A percentile compares a stretch with the other conserved stretches of the same genome.
Conservation (phyloP, 225 moss, liverwort and hornwort species). For the Bryum argenteum region DNA sequence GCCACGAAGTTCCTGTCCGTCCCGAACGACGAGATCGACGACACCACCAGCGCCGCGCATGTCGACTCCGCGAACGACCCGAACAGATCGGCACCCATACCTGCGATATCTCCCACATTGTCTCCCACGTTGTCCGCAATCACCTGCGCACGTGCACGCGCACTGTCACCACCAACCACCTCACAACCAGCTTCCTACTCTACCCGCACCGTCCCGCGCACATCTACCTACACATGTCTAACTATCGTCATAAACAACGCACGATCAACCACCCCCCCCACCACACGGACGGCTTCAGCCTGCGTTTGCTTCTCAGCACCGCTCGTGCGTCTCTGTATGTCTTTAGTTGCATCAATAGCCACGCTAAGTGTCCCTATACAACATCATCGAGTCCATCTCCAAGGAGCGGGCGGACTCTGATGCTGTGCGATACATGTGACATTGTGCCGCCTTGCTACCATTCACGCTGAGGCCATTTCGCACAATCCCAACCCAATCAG, state of each 20-base stretch:
- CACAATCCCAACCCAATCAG: not conserved
- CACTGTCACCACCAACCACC: not conserved
- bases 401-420: not conserved
- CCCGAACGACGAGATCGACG: constrained; percentile 64
- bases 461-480: not conserved
- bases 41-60: constrained; percentile 82
- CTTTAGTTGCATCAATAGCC: not conserved
- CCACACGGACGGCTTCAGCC: not conserved
- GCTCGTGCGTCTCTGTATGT: not conserved
- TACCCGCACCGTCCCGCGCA: not conserved
- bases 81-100: constrained; percentile 63
- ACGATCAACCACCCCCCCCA: not conserved
- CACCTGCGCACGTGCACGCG: constrained; percentile 16
- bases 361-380: not conserved
- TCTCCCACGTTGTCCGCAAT: constrained; percentile 44
- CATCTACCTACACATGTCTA: accelerated
- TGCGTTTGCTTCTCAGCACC: not conserved
- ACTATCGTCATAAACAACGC: not conserved
- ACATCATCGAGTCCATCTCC: not conserved
- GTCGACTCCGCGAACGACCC: constrained; percentile 94
- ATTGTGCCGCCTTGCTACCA: not conserved
- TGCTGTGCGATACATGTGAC: not conserved
- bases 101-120: constrained; percentile 68
- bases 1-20: constrained; percentile 70
- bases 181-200: not conserved